These are phyloP conservation scores for Asterochloris sp. DNA, from an alignment of 139 green algal species.

Conservation along the genomic window DNA sequence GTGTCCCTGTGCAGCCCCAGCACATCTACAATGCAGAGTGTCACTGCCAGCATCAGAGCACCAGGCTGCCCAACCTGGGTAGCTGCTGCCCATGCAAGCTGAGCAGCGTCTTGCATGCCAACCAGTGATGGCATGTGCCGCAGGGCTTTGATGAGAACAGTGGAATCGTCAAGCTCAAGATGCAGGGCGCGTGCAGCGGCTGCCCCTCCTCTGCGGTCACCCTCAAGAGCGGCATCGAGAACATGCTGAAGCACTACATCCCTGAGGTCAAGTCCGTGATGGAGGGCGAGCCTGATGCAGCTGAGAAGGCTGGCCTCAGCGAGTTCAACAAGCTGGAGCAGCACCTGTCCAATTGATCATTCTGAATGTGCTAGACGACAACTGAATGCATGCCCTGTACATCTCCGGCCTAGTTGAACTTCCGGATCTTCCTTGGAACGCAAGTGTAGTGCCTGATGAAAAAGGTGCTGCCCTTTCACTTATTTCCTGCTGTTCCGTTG, in stretches of 20 bases:
- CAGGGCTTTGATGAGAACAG: conserved; percentile 78
- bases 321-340: conserved; percentile 74
- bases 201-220: conserved; percentile 94
- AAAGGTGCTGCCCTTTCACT: neutral
- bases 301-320: conserved; percentile 57
- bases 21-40: no score
- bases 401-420: neutral
- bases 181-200: conserved; percentile 88
- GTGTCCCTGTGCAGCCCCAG: no score
- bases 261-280: conserved; percentile 67
- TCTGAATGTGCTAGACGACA: neutral
- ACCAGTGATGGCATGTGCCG: neutral
- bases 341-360: conserved; percentile 42
- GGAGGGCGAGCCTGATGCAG: conserved; percentile 71
- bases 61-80: no score
- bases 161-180: conserved; percentile 89
- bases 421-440: neutral
- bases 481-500: neutral
- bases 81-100: no score
- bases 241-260: conserved; percentile 99
- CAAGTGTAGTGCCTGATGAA: no score
- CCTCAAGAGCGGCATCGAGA: conserved; percentile 98
- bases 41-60: no score
- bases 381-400: neutral
- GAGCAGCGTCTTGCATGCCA: no score